Conservation (phyloP, 2,329 filamentous ascomycete genomes). For the Huntiella abstrusa region DNA sequence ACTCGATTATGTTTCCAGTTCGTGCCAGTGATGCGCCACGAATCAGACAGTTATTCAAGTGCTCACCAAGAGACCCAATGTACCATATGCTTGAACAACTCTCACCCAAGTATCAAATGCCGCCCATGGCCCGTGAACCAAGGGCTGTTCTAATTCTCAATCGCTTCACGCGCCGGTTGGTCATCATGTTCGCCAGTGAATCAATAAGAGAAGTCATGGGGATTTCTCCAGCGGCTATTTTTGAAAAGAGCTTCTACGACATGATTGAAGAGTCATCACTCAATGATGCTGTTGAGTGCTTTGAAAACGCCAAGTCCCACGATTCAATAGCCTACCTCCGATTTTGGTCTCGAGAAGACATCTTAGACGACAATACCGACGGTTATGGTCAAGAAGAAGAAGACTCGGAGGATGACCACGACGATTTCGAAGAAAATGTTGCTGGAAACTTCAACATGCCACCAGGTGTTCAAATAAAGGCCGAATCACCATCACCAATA, state of each 20-base stretch:
- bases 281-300: slow-evolving; percentile 53
- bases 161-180: slow-evolving; percentile 63
- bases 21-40: slow-evolving; percentile 60
- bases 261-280: slow-evolving; percentile 66
- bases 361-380: slow-evolving; percentile 25
- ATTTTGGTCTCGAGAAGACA: slow-evolving; percentile 65
- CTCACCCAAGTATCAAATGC: slow-evolving; percentile 57
- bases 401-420: slow-evolving; percentile 15
- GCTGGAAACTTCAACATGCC: not conserved
- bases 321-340: slow-evolving; percentile 81
- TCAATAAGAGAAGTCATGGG: slow-evolving; percentile 60
- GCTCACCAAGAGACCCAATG: slow-evolving; percentile 62
- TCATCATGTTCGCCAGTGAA: slow-evolving; percentile 72
- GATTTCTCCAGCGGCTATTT: slow-evolving; percentile 46
- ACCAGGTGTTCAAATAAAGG: not conserved
- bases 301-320: slow-evolving; percentile 76
- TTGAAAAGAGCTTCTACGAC: slow-evolving; percentile 69
- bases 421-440: slow-evolving; percentile 7
- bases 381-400: slow-evolving; percentile 26
- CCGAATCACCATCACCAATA: slow-evolving; percentile 5
- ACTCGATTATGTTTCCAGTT: slow-evolving; percentile 27
- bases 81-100: slow-evolving; percentile 82
- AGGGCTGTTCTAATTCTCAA: slow-evolving; percentile 73
- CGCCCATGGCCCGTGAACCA: slow-evolving; percentile 51
- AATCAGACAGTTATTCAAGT: slow-evolving; percentile 62